Evolutionary conservation across 169 alveolate genomes (phyloP), one percentile per base, ranked within the genome.

Genomic region (Plasmodium inui): DNA sequence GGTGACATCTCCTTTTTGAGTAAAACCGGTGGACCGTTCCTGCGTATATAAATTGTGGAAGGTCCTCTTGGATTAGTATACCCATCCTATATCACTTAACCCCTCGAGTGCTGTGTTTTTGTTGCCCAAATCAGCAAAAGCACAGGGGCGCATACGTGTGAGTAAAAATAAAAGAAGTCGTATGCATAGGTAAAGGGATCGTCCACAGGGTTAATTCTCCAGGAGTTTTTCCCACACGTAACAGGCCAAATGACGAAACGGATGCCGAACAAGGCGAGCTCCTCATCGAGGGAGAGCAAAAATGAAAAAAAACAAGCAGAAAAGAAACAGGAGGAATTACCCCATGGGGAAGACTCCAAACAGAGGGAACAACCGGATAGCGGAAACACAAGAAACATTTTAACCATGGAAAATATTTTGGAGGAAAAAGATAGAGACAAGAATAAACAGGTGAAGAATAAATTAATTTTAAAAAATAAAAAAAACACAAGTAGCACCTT

Each of bases 331-430:
- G 57, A 46, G 32, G 53, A 39, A 19, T 30, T 19, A 7, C 30
- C 9, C 17, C 22, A 70, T 70, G 53, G 30, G 22, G 41, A 32
- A 32, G 2, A 39, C 32, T 28, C 53, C 6, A 74, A 72, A 26
- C 73, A 34, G 10, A 61, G 4, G 32, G 57, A 46, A 72, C 79
- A 46, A 32, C 32, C 53, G 0, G 76, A 32, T 86, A 74, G 17
- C 10, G 46, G 78, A 28, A 41, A 44, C 28, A 84, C 67, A 72
- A 30, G 93, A 86, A 46, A 86, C 4, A 70, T 86, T 34, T 74
- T 86, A 78, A 86, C 93, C n/a, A 19, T 86, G 67, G 37, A 86
- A 53, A 86, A 86, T 53, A 86, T 86, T 50, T 30, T 86, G 26
- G 81, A 76, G 19, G 86, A 53, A 30, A 86, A 74, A 53, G 93